Percentiles rank a stretch among this genome's conserved stretches.
These are phyloP conservation scores for Kitagawia praeruptora DNA, from an alignment of 129 eudicot species.

Conservation along the genomic window DNA sequence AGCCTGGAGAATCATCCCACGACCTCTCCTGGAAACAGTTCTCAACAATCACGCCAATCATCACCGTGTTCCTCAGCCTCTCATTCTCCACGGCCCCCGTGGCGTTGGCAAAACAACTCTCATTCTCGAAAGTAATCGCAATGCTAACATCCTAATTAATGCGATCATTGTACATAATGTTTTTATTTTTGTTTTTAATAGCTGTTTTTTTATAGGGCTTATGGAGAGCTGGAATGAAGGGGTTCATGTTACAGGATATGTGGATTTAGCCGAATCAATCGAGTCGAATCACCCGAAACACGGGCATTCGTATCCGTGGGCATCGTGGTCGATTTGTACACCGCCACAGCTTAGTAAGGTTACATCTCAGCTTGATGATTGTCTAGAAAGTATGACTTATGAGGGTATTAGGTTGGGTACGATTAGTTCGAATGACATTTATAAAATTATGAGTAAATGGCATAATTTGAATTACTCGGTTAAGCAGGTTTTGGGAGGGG, in stretches of 20 bases:
- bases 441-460: slow-evolving; percentile 58
- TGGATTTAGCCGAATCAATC: slow-evolving; percentile 68
- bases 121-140: slow-evolving; percentile 64
- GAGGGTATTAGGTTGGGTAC: slow-evolving; percentile 54
- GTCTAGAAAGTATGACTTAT: slow-evolving; percentile 59
- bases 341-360: slow-evolving; percentile 45
- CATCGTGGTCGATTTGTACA: slow-evolving; percentile 59
- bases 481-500: slow-evolving; percentile 19
- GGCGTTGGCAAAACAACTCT: slow-evolving; percentile 98
- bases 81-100: slow-evolving; percentile 92
- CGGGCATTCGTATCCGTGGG: slow-evolving; percentile 74
- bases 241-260: slow-evolving; percentile 72
- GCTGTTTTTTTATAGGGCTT: slow-evolving; percentile 30
- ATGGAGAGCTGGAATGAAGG: slow-evolving; percentile 73
- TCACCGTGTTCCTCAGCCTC: slow-evolving; percentile 88
- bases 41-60: slow-evolving; percentile 85
- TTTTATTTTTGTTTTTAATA: not conserved
- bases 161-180: not conserved
- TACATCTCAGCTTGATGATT: slow-evolving; percentile 41
- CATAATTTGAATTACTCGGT: slow-evolving; percentile 52
- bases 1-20: slow-evolving; percentile 68
- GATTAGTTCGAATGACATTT: slow-evolving; percentile 62
- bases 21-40: slow-evolving; percentile 71
- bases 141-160: not conserved
- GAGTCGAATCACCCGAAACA: slow-evolving; percentile 57